A percentile compares a stretch with the other conserved stretches of the same genome.
Evolutionary conservation across 345 rosid genomes (phyloP).

Genomic region (Populus alba): DNA sequence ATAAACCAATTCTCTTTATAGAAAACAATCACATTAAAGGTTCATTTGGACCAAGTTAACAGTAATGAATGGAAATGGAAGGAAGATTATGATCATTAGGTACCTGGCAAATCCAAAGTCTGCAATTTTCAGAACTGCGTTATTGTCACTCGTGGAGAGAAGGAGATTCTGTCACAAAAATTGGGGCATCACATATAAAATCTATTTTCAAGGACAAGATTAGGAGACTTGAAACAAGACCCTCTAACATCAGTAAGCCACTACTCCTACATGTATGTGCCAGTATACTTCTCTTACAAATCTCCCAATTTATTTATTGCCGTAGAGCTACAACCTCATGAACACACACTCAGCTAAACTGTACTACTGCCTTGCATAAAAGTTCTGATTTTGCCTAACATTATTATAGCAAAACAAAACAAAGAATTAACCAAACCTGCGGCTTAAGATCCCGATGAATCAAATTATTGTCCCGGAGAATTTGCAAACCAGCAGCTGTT

Average conservation of each 20-base stretch:
- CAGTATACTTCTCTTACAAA: background rate
- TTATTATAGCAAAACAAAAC: background rate
- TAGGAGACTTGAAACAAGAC: conserved; percentile 1
- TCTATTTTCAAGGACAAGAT: conserved; percentile 9
- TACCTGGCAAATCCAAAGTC: conserved; percentile 99
- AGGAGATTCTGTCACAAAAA: conserved; percentile 85
- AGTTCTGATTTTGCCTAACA: background rate
- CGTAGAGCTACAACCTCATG: background rate
- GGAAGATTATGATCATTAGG: conserved; percentile 12
- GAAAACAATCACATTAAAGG: background rate
- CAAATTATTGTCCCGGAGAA: conserved; percentile 88
- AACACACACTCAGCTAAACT: background rate
- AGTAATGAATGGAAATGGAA: background rate
- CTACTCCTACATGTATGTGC: background rate
- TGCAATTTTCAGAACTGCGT: conserved; percentile 82
- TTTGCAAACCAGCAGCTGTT: conserved; percentile 77
- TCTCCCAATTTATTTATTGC: background rate
- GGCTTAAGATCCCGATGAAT: conserved; percentile 97
- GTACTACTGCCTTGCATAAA: background rate
- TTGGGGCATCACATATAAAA: conserved; percentile 15
- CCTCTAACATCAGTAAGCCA: background rate
- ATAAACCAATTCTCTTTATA: background rate
- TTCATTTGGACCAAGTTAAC: background rate
- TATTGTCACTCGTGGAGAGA: conserved; percentile 59
- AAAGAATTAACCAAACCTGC: conserved; percentile 56